Evolutionary conservation across 106 monocot species (phyloP).

Genomic region (Platanthera zijinensis): DNA sequence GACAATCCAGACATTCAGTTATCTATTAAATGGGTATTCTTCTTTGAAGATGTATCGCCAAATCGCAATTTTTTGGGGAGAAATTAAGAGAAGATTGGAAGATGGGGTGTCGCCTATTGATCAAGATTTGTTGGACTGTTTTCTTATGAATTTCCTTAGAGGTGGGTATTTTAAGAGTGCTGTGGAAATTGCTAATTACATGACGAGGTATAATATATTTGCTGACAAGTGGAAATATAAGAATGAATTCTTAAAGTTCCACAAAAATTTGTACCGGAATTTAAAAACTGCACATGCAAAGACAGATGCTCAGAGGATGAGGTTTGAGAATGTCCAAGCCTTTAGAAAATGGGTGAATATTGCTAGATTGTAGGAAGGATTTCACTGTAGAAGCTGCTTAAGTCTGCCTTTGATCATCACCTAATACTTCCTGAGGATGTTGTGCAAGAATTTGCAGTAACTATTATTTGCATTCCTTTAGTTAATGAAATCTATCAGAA

Average conservation of each 20-base stretch:
- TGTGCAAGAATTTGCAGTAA: background rate
- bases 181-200: constrained; percentile 60
- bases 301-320: constrained; percentile 72
- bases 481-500: background rate
- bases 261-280: constrained; percentile 60
- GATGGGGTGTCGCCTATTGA: constrained; percentile 30
- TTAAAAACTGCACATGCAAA: constrained; percentile 39
- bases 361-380: background rate
- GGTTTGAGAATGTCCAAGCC: constrained; percentile 71
- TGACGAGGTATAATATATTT: constrained; percentile 46
- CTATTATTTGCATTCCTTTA: background rate
- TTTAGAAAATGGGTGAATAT: constrained; percentile 69
- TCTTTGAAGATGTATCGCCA: constrained; percentile 73
- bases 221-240: constrained; percentile 74
- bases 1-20: constrained; percentile 48
- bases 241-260: constrained; percentile 68
- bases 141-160: constrained; percentile 72
- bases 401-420: background rate
- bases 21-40: constrained; percentile 67
- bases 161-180: constrained; percentile 87
- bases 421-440: background rate
- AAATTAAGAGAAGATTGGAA: constrained; percentile 63
- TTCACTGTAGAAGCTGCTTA: background rate
- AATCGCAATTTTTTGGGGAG: constrained; percentile 85
- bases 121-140: constrained; percentile 64